Evolutionary conservation across 371 early-diverging fungal species (phyloP).

Genomic region (Apophysomyces trapeziformis): DNA sequence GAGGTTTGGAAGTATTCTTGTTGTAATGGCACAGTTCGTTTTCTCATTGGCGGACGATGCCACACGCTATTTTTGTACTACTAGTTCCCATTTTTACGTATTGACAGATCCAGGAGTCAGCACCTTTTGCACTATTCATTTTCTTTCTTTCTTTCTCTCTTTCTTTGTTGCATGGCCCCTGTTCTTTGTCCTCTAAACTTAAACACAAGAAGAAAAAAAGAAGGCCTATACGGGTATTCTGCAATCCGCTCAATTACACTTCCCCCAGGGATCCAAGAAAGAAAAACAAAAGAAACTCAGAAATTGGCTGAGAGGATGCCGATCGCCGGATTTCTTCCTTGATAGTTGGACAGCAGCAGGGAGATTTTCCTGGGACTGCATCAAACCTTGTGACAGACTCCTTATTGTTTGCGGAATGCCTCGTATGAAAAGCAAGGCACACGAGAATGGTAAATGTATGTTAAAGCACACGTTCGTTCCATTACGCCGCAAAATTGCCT

Average conservation of each 20-base stretch:
- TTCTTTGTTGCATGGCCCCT: not conserved
- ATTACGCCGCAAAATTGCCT: constrained; percentile 1
- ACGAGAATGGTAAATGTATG: constrained; percentile 6
- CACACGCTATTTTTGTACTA: not conserved
- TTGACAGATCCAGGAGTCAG: constrained; percentile 6
- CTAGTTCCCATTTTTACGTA: not conserved
- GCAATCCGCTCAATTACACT: not conserved
- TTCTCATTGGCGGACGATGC: not conserved
- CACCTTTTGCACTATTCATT: too few relatives aligned
- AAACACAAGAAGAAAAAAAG: not conserved
- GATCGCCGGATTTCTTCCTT: constrained; percentile 3
- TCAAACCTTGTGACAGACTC: constrained; percentile 1
- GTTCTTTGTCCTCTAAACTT: not conserved
- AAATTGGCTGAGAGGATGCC: not conserved
- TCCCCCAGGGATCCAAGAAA: not conserved
- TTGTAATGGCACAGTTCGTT: not conserved
- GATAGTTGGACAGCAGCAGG: constrained; percentile 9
- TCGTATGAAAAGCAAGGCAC: constrained; percentile 1
- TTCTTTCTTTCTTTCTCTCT: not conserved
- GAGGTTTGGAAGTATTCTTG: not conserved
- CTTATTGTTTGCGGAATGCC: constrained; percentile 4
- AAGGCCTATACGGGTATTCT: not conserved
- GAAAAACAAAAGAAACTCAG: not conserved
- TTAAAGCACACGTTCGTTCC: constrained; percentile 1
- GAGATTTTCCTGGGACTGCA: constrained; percentile 4